Evolutionary conservation across 2,329 filamentous ascomycete species (phyloP).

Genomic region (Macrophomina tecta): DNA sequence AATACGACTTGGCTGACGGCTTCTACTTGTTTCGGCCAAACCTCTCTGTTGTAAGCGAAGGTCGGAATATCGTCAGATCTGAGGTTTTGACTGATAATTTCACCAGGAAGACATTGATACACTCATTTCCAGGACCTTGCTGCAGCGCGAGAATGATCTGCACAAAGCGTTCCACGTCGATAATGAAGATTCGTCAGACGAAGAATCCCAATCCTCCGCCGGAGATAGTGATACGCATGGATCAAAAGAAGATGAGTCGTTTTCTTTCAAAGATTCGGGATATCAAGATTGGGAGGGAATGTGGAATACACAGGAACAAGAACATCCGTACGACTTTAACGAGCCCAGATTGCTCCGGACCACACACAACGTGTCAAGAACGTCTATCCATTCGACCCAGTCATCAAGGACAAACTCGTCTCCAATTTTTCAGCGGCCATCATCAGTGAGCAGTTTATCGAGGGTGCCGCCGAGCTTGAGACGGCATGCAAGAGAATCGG

Average conservation of each 20-base stretch:
- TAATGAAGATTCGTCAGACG: background rate
- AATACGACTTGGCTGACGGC: background rate
- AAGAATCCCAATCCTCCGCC: background rate
- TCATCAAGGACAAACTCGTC: background rate
- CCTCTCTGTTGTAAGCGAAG: background rate
- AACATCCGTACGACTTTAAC: background rate
- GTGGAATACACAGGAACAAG: background rate
- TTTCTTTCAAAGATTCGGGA: background rate
- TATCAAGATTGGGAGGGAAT: background rate
- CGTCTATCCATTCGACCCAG: background rate
- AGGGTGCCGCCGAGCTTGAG: background rate
- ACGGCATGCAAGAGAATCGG: background rate
- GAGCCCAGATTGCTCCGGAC: background rate
- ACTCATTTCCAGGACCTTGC: background rate
- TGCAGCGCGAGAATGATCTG: background rate
- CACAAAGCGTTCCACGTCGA: background rate
- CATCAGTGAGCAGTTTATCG: background rate
- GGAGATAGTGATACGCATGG: background rate
- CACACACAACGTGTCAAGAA: background rate
- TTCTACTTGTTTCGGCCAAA: background rate
- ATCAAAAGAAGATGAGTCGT: background rate
- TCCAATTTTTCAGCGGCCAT: background rate
- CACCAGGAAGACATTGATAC: background rate
- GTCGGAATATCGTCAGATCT: background rate
- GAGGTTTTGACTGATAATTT: background rate